Evolutionary conservation across 371 early-diverging fungal genomes (phyloP), one percentile per base, ranked within the genome.

Genomic region (Mucor irregularis): DNA sequence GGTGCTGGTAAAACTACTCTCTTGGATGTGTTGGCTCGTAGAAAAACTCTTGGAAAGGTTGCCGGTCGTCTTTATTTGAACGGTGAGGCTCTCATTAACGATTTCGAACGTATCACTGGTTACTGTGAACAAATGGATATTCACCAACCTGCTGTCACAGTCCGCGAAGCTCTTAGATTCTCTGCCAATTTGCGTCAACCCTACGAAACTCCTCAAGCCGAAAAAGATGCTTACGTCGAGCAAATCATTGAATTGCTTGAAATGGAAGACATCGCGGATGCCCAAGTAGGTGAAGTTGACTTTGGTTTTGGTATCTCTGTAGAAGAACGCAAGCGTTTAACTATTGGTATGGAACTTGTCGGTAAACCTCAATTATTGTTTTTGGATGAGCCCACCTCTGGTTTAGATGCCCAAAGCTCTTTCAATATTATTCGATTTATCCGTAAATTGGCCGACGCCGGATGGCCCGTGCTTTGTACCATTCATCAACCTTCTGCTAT

Each of bases 1-100:
- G 93, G 93, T 52, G 88, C 90, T 33, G 96, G 96, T 43, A 96
- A 96, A 71, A 90, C 94, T 0, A 90, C 94, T 2, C 75, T 94
- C 0, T 57, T 93, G 56, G 94, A 96, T 71, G 80, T 92, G 0
- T 69, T 90, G 22, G 87, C 91, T 26, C 78, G 80, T 61, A 84
- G 91, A 56, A 90, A 90, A 74, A 90, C 87, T n/a, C 80, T 82
- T 37, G 92, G 92, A 24, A 85, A 74, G 8, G 74, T 89, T 4
- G 76, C 84, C 5, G 94, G 94, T 19, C 67, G 73, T 25, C 73
- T 90, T 35, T 76, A 75, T 58, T 53, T 91, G 80, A 75, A 85
- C 76, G 77, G 73, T 53, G 69, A 73, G 47, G 65, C 63, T 0
- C 28, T 76, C 21, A 65, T 66, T 48, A 53, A 54, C 17, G 84